These are phyloP conservation scores for Orbilia ellipsospora DNA, from an alignment of 2,329 filamentous ascomycete species.

Conservation along the genomic window DNA sequence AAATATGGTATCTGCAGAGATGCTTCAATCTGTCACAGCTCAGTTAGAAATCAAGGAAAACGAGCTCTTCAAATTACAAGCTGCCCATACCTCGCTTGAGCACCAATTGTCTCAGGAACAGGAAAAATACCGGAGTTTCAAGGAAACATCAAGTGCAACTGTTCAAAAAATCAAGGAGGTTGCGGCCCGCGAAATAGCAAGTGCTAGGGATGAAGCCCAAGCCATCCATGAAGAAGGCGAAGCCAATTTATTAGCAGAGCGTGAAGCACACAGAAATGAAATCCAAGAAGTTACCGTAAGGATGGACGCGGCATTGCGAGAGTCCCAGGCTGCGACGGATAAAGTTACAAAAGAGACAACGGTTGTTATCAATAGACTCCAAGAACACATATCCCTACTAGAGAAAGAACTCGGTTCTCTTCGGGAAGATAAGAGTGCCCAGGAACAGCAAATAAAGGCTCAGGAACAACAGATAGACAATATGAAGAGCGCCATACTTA, in stretches of 20 bases:
- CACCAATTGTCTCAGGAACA: conserved; percentile 64
- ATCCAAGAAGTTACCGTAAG: conserved; percentile 46
- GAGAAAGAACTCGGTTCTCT: conserved; percentile 29
- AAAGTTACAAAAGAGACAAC: conserved; percentile 45
- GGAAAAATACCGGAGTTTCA: conserved; percentile 56
- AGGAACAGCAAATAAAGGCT: neutral
- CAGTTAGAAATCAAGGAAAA: conserved; percentile 80
- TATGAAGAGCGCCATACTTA: conserved; percentile 59
- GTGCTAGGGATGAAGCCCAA: conserved; percentile 55
- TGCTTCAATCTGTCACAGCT: conserved; percentile 84
- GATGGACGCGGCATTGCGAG: conserved; percentile 44
- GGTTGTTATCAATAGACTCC: conserved; percentile 21
- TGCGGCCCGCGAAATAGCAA: conserved; percentile 49
- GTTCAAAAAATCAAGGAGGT: conserved; percentile 54
- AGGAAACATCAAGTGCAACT: conserved; percentile 55
- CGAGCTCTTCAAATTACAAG: conserved; percentile 69
- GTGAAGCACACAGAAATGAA: conserved; percentile 55
- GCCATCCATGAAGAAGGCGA: conserved; percentile 55
- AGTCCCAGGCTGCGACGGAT: conserved; percentile 36
- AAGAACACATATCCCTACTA: conserved; percentile 25
- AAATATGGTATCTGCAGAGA: conserved; percentile 90
- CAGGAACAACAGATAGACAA: conserved; percentile 26
- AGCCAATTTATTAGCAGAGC: conserved; percentile 49
- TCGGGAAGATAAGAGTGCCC: conserved; percentile 17
- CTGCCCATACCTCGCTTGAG: conserved; percentile 68